Conservation (phyloP, 2,329 filamentous ascomycete genomes). For the Pseudogymnoascus sp. region DNA sequence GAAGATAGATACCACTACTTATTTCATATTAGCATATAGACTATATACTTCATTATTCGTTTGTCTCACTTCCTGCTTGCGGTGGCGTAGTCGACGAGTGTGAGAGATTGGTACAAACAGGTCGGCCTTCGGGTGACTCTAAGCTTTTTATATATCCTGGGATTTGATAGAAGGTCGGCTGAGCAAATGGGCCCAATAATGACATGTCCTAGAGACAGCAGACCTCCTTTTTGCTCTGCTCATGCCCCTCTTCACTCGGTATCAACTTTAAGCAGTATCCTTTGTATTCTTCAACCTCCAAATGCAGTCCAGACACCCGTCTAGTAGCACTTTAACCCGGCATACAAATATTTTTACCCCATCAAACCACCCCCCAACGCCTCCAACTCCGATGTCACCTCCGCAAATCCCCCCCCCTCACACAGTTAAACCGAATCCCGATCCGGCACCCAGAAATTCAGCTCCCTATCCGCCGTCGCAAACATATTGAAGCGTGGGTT, state of each 20-base stretch:
- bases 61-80: neutral
- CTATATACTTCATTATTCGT: neutral
- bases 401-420: neutral
- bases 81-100: neutral
- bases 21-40: neutral
- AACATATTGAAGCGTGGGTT: conserved; percentile 91
- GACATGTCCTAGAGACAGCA: neutral
- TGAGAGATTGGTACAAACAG: neutral
- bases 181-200: neutral
- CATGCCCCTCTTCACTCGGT: neutral
- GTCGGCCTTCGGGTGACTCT: neutral
- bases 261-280: neutral
- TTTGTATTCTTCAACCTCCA: neutral
- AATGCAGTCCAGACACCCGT: too few relatives aligned
- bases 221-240: neutral
- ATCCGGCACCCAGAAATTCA: conserved; percentile 71
- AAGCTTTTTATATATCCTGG: neutral
- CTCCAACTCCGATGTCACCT: neutral
- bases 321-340: neutral
- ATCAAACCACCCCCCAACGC: neutral
- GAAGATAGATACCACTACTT: neutral
- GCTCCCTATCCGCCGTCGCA: conserved; percentile 79
- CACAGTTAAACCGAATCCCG: conserved; percentile 28
- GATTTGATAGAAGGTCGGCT: neutral
- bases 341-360: neutral